Base-by-base conservation (phyloP, 1,284 basidiomycete genomes). In the Marasmius tenuissimus region DNA sequence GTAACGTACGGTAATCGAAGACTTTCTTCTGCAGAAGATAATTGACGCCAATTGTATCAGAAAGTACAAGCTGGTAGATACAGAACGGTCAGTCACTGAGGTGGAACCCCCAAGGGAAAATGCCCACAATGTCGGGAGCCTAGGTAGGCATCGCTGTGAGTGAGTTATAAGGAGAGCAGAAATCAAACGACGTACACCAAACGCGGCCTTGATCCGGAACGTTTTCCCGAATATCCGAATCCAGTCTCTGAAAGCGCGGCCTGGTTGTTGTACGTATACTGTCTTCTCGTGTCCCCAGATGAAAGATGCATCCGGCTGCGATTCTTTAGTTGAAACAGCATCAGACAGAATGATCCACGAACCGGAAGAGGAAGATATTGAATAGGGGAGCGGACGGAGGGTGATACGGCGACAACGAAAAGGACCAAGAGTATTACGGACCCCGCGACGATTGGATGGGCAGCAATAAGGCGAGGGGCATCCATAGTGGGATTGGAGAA, bases 171-270 rank as follows among this genome's bases (percentile, higher is more conserved):
- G 14, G 20, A 49, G 10, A n/a, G 8, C 48, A 49, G 48, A 9
- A 49, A 49, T 10, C 10, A 10, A 33, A 27, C 2, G 38, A 61
- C 63, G 5, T 20, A 62, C 64, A 9, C 62, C 57, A 18, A 66
- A 61, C 12, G 65, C 65, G 4, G 65, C 65, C 22, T 62, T 59
- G 52, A 66, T 66, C n/a, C 65, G 65, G 54, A 56, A 66, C 8
- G 65, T 64, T 34, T 58, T 33, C 22, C 65, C 65, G 2, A 64
- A 53, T 34, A 58, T 49, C 39, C 49, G 27, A 42, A 54, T 57
- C 65, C 65, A 66, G 2, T 56, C 27, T 11, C 63, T 52, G 27
- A 62, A 62, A 37, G 58, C 58, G 38, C 33, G 45, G 12, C 65
- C 65, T 1, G 65, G 65, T 34, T 57, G 22, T 16, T 60, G 56